Conservation (phyloP, 2,329 filamentous ascomycete genomes). For the Lachnellula subtilissima region DNA sequence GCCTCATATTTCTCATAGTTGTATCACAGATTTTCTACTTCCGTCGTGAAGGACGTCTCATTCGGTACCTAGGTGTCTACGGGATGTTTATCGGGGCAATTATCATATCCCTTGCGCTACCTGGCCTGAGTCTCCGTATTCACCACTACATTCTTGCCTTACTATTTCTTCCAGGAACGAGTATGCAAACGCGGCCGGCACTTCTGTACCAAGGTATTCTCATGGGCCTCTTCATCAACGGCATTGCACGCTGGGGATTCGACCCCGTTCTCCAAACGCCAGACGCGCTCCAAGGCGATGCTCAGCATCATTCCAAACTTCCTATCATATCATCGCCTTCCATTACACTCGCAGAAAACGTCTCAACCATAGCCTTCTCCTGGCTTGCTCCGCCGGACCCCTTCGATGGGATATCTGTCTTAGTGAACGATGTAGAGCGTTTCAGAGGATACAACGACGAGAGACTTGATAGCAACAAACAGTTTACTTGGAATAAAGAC, state of each 20-base stretch:
- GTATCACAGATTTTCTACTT: slow-evolving; percentile 80
- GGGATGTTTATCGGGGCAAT: slow-evolving; percentile 62
- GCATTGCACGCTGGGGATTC: slow-evolving; percentile 91
- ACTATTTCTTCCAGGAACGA: slow-evolving; percentile 80
- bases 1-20: slow-evolving; percentile 58
- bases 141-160: slow-evolving; percentile 93
- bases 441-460: slow-evolving; percentile 67
- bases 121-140: slow-evolving; percentile 76
- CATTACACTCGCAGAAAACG: slow-evolving; percentile 47
- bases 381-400: slow-evolving; percentile 40
- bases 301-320: slow-evolving; percentile 57
- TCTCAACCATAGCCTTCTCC: slow-evolving; percentile 33
- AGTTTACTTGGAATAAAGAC: slow-evolving; percentile 57
- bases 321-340: slow-evolving; percentile 46
- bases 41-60: slow-evolving; percentile 75
- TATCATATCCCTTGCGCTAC: slow-evolving; percentile 65
- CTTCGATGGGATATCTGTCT: slow-evolving; percentile 71
- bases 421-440: slow-evolving; percentile 82
- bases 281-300: slow-evolving; percentile 63
- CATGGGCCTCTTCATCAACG: slow-evolving; percentile 88
- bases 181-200: slow-evolving; percentile 78
- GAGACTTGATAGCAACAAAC: slow-evolving; percentile 35
- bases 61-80: slow-evolving; percentile 75
- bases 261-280: slow-evolving; percentile 83
- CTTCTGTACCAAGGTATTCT: slow-evolving; percentile 86